Evolutionary conservation across 2,329 filamentous ascomycete genomes (phyloP), one percentile per base, ranked within the genome.

Genomic region (Pseudopithomyces chartarum): DNA sequence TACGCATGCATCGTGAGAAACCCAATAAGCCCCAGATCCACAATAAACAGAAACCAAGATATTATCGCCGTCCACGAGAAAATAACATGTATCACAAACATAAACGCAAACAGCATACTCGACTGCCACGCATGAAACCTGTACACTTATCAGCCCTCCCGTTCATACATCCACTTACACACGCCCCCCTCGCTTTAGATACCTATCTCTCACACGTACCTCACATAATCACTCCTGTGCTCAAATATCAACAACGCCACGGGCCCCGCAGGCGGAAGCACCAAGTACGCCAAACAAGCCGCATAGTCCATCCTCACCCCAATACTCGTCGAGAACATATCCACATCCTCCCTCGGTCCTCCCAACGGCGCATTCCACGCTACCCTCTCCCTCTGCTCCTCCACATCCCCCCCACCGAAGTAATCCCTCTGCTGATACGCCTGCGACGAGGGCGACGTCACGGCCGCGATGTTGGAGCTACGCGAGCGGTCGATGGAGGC

Each of bases 91-190:
- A 97, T 67, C 68, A 85, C 81, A 64, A 86, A 86, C 38, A 86
- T 73, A 47, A 85, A 85, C 0, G 90, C 89, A 75, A 97, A 97
- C 2, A 96, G 77, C 68, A 97, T 81, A 61, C 89, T 88, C 6
- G 90, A 91, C 78, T 99, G 95, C 94, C 95, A 99, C 7, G 95
- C 95, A 76, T 99, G 95, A 67, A 98, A 98, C 61, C 91, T 94
- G 64, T 53, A 6, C 6, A 26, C 13, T 7, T 6, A 46, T 39
- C 40, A 51, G 55, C 45, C 11, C 12, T 33, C 20, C 66, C 53
- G 64, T 48, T 60, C 23, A 42, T 23, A 7, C 23, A 17, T 54
- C 12, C n/a, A 15, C 19, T 2, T 12, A 3, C 22, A 7, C 23
- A 19, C 15, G 32, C 15, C 15, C 11, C 13, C 40, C 32, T 15